Conservation (phyloP, 108 stramenopile species). For the Aurantiochytrium sp. region DNA sequence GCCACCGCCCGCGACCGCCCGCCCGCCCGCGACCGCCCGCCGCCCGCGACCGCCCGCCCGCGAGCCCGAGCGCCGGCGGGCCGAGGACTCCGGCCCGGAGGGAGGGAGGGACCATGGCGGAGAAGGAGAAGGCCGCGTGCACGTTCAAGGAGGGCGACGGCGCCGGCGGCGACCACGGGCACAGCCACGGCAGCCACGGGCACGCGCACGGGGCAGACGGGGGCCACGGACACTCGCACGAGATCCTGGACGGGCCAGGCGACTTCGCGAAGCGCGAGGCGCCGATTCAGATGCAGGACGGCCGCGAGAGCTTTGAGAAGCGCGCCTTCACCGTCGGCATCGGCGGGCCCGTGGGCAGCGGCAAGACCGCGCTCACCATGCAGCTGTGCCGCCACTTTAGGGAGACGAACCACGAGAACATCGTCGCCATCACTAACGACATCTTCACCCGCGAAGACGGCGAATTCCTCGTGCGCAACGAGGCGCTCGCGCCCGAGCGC, state of each 20-base stretch:
- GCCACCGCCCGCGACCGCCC: no score
- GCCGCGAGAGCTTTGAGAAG: constrained; percentile 43
- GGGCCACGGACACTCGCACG: constrained; percentile 43
- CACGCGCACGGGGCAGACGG: background rate
- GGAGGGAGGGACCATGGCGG: no score
- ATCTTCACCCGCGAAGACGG: constrained; percentile 97
- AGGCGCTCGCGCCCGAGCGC: constrained; percentile 67
- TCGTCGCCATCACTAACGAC: constrained; percentile 87
- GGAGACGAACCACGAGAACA: constrained; percentile 20
- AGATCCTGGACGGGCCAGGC: constrained; percentile 34
- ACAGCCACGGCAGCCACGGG: background rate
- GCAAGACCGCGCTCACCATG: constrained; percentile 78
- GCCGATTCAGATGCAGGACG: background rate
- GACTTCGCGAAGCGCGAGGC: constrained; percentile 43
- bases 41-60: no score
- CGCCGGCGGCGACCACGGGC: background rate
- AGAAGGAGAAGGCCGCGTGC: background rate
- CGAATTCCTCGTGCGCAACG: constrained; percentile 77
- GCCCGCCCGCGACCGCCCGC: no score
- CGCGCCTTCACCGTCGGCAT: constrained; percentile 87
- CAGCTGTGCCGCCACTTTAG: constrained; percentile 67
- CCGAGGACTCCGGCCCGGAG: no score
- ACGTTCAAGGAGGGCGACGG: background rate
- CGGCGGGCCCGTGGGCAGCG: constrained; percentile 83
- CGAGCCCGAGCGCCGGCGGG: no score